Evolutionary conservation across 2,329 filamentous ascomycete genomes (phyloP), one percentile per base, ranked within the genome.

Genomic region (Colletotrichum spaethianum): DNA sequence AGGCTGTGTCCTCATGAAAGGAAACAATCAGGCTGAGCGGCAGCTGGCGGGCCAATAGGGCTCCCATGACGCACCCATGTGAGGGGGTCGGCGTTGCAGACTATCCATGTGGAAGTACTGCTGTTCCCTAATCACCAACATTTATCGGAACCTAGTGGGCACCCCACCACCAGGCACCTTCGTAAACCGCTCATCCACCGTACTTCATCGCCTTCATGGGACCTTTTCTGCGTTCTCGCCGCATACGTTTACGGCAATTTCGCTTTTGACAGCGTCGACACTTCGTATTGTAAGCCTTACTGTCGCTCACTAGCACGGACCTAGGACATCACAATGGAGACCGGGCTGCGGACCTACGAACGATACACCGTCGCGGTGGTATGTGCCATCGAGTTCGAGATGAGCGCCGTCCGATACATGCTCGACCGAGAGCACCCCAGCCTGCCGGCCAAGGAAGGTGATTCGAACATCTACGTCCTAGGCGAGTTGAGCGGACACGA

Each of bases 331-430:
- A 55, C 52, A 38, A 55, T 55, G 52, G 4, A 53, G 9, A 23
- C 26, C n/a, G 52, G 52, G 23, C 28, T 12, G 31, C 33, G 44
- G 50, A 64, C 63, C 38, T 56, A 65, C 57, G 57, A 74, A n/a
- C 73, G 72, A n/a, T 79, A 79, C 61, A 77, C 67, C 4, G 74
- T 78, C 33, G 77, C 75, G 14, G 66, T 79, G 6, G 70, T 79
- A 6, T 77, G 75, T 67, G 75, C 76, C 31, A 73, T 77, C 18
- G 64, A 74, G 18, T 76, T 78, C 50, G 76, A 79, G 63, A 77
- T 77, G 75, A 78, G 73, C 61, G 78, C 79, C 16, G 72, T 78
- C 52, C 73, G 76, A 23, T 75, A 74, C 63, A 78, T 79, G 75
- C 76, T 80, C 1, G 77, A 80, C 59, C 36, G 67, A 20, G 77